Evolutionary conservation across 106 monocot genomes (phyloP).

Genomic region (Dioscorea dumetorum): DNA sequence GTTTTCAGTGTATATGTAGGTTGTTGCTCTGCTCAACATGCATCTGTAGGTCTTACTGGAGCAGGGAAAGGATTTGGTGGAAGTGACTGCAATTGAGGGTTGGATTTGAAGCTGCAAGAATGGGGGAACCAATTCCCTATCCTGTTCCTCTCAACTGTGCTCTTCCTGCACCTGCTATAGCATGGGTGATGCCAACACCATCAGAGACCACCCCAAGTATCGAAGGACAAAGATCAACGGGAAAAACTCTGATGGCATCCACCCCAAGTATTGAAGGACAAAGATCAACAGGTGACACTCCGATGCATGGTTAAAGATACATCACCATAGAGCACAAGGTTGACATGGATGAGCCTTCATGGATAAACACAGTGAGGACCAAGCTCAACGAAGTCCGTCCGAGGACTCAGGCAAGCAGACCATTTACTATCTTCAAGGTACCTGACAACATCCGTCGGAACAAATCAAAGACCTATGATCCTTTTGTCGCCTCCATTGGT

Average conservation of each 20-base stretch:
- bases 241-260: too few species aligned
- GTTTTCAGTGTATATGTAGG: background rate
- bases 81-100: background rate
- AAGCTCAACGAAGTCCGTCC: background rate
- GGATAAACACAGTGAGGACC: background rate
- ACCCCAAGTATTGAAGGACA: too few species aligned
- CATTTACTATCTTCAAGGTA: background rate
- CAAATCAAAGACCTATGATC: background rate
- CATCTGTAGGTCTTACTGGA: background rate
- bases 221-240: background rate
- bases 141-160: background rate
- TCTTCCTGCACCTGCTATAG: background rate
- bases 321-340: background rate
- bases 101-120: background rate
- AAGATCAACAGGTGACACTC: background rate
- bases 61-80: background rate
- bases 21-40: background rate
- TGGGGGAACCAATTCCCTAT: background rate
- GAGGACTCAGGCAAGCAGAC: too few species aligned
- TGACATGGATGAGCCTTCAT: background rate
- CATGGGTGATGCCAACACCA: background rate
- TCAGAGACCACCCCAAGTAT: background rate
- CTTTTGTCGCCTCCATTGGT: background rate
- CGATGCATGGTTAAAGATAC: background rate
- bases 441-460: background rate